These are phyloP conservation scores for Mortierella sp. DNA, from an alignment of 371 early-diverging fungal genomes.

Conservation along the genomic window DNA sequence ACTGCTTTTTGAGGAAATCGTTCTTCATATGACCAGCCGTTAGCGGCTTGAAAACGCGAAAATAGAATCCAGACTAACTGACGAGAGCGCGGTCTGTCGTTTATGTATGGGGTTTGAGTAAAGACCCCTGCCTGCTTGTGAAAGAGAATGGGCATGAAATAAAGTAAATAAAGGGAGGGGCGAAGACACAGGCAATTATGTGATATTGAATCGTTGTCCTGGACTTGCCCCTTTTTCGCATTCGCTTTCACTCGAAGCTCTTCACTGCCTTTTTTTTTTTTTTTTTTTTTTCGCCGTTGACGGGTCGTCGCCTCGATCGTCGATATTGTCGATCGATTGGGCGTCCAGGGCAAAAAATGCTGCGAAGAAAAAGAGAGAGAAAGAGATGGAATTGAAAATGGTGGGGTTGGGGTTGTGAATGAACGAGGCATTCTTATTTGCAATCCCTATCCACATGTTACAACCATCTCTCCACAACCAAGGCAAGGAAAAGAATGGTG, in stretches of 20 bases:
- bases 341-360: background rate
- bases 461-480: background rate
- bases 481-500: no score
- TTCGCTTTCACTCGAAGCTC: background rate
- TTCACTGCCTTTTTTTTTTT: background rate
- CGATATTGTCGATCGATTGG: conserved; percentile 6
- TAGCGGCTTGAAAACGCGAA: background rate
- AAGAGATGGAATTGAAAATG: background rate
- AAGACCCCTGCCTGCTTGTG: background rate
- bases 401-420: background rate
- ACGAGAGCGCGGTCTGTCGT: background rate
- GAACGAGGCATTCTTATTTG: background rate
- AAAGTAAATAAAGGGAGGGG: background rate
- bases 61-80: background rate
- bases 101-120: background rate
- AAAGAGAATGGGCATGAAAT: no score
- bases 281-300: background rate
- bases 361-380: background rate
- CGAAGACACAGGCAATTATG: background rate
- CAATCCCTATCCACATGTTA: conserved; percentile 5
- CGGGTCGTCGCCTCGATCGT: background rate
- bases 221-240: background rate
- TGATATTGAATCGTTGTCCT: background rate
- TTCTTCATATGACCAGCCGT: background rate
- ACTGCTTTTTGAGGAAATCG: background rate